These are phyloP conservation scores for Mortierella sp. DNA, from an alignment of 371 early-diverging fungal genomes.

Conservation along the genomic window DNA sequence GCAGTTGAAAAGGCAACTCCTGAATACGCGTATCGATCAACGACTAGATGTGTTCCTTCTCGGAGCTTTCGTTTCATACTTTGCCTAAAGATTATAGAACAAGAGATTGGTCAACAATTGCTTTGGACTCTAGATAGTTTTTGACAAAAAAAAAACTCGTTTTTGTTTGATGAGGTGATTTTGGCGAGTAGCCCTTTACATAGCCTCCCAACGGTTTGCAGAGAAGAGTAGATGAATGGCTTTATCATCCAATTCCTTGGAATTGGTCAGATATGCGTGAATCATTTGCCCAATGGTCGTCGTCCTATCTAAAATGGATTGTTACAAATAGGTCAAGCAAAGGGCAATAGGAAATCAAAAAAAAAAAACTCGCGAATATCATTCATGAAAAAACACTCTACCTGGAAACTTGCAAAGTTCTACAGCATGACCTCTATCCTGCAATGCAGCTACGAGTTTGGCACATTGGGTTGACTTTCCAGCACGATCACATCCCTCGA, in stretches of 20 bases:
- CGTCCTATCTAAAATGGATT: constrained; percentile 82
- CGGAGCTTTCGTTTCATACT: constrained; percentile 64
- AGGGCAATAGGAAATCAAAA: not conserved
- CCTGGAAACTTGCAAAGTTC: constrained; percentile 83
- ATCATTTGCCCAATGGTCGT: constrained; percentile 94
- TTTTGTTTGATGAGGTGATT: too few species aligned
- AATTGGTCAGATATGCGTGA: constrained; percentile 83
- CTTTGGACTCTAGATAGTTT: not conserved
- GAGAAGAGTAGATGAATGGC: constrained; percentile 97
- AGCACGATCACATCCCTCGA: constrained; percentile 97
- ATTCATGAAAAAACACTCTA: constrained; percentile 24
- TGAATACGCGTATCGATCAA: constrained; percentile 98
- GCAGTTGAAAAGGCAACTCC: constrained; percentile 96
- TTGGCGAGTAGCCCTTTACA: constrained; percentile 53
- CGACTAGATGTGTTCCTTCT: constrained; percentile 82
- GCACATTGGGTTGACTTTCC: constrained; percentile 96
- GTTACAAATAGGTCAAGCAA: too few species aligned
- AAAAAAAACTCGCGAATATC: not conserved
- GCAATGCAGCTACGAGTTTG: constrained; percentile 71
- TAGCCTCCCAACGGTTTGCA: constrained; percentile 86
- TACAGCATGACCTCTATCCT: constrained; percentile 56
- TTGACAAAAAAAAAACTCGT: too few species aligned
- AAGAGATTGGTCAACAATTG: not conserved
- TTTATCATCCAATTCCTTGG: constrained; percentile 80
- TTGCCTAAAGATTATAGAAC: constrained; percentile 56